phyloP scores from a whole-genome alignment of 371 early-diverging fungal genomes.

The Dinochytrium kinnereticum region DNA sequence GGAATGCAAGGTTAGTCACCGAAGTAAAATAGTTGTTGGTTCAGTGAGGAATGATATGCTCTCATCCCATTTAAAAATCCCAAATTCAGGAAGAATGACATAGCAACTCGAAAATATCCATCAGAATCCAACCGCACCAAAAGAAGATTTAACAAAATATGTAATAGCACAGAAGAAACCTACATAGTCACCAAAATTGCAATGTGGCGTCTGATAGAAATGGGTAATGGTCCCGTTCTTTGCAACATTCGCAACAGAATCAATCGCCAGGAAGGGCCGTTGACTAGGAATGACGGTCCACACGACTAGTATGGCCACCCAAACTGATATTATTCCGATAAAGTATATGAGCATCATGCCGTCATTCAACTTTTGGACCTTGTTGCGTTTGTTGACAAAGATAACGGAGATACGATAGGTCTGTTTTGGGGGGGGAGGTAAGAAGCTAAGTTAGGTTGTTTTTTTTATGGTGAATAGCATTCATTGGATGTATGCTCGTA shows the following conservation, averaged over 20 bases:
- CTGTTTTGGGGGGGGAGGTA: too few relatives aligned
- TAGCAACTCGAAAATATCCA: too few relatives aligned
- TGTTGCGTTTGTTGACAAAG: background rate
- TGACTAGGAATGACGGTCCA: conserved; percentile 12
- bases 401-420: conserved; percentile 15
- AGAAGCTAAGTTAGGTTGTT: too few relatives aligned
- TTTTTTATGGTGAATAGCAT: too few relatives aligned
- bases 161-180: too few relatives aligned
- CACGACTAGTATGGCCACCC: background rate
- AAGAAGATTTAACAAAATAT: too few relatives aligned
- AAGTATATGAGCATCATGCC: background rate
- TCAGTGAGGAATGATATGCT: too few relatives aligned
- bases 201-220: conserved; percentile 13
- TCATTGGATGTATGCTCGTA: too few relatives aligned
- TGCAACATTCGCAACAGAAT: background rate
- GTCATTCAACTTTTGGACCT: background rate
- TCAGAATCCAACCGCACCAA: too few relatives aligned
- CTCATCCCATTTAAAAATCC: too few relatives aligned
- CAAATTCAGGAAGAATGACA: too few relatives aligned
- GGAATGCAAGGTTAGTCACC: background rate
- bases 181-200: conserved; percentile 9
- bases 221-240: conserved; percentile 2
- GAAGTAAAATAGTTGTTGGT: too few relatives aligned
- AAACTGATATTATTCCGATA: background rate
- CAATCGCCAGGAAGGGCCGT: background rate